These are phyloP conservation scores for Dimocarpus longan DNA, from an alignment of 345 rosid species.

Conservation along the genomic window DNA sequence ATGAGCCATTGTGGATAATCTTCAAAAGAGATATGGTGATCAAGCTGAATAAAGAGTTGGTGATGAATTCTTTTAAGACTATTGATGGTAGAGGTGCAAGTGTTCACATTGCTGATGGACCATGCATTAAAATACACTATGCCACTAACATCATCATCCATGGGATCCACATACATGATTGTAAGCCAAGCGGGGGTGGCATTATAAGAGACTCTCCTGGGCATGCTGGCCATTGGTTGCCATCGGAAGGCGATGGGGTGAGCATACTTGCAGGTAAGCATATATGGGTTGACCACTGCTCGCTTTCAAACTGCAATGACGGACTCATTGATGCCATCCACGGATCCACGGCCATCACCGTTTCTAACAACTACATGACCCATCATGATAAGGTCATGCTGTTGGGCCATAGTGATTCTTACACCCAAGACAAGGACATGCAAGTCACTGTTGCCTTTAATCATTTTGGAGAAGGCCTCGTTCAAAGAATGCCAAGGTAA, in stretches of 20 bases:
- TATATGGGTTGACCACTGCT: slow-evolving; percentile 78
- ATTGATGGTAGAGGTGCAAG: slow-evolving; percentile 81
- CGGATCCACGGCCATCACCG: slow-evolving; percentile 79
- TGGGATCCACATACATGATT: slow-evolving; percentile 72
- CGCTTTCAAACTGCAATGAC: slow-evolving; percentile 70
- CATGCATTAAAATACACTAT: slow-evolving; percentile 71
- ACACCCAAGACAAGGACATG: slow-evolving; percentile 67
- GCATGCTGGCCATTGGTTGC: slow-evolving; percentile 58
- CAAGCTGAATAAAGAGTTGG: slow-evolving; percentile 56
- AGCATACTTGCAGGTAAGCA: slow-evolving; percentile 56
- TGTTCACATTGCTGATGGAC: slow-evolving; percentile 74
- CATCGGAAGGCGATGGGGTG: slow-evolving; percentile 71
- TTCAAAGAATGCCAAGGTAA: slow-evolving; percentile 90
- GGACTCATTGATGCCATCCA: slow-evolving; percentile 80
- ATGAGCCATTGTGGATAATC: slow-evolving; percentile 76
- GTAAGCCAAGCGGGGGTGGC: slow-evolving; percentile 50
- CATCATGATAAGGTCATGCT: slow-evolving; percentile 89
- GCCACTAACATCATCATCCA: slow-evolving; percentile 72
- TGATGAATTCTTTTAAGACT: slow-evolving; percentile 71
- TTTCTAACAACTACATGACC: slow-evolving; percentile 80
- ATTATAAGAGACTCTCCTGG: slow-evolving; percentile 54
- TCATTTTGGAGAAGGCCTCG: slow-evolving; percentile 84
- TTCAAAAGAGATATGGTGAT: slow-evolving; percentile 81
- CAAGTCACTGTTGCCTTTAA: slow-evolving; percentile 82
- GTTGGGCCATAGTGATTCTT: slow-evolving; percentile 70